Conservation (phyloP, 345 rosid genomes). For the Clarkia xantiana region DNA sequence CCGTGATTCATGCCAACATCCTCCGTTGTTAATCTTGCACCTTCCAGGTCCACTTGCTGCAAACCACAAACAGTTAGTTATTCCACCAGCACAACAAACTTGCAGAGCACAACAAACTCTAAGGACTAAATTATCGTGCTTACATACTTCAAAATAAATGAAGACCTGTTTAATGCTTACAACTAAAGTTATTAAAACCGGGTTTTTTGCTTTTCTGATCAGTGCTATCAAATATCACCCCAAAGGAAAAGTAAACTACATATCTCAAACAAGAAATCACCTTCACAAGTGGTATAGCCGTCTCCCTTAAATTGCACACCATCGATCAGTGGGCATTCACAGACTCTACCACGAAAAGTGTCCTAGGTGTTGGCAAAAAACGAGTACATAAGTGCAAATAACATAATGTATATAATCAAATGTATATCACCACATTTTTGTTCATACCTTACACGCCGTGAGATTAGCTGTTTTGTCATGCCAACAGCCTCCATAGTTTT, state of each 20-base stretch:
- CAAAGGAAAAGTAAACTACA: too few species aligned
- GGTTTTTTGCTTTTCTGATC: too few species aligned
- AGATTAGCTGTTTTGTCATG: constrained; percentile 61
- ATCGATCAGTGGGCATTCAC: constrained; percentile 83
- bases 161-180: too few species aligned
- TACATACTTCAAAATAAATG: too few species aligned
- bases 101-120: background rate
- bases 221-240: too few species aligned
- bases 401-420: too few species aligned
- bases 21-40: constrained; percentile 67
- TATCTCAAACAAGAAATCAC: constrained; percentile 14
- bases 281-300: constrained; percentile 91
- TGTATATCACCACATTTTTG: too few species aligned
- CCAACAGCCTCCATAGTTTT: constrained; percentile 95
- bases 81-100: background rate
- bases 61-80: background rate
- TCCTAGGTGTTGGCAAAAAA: constrained; percentile 26
- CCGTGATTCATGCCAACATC: constrained; percentile 54
- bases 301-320: constrained; percentile 95
- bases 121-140: too few species aligned
- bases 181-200: too few species aligned
- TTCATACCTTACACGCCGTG: constrained; percentile 85
- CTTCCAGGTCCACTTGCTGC: constrained; percentile 62
- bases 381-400: too few species aligned
- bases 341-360: constrained; percentile 91